Base-by-base conservation (phyloP, 768 basidiomycete genomes). In the Leccinum variicolor region DNA sequence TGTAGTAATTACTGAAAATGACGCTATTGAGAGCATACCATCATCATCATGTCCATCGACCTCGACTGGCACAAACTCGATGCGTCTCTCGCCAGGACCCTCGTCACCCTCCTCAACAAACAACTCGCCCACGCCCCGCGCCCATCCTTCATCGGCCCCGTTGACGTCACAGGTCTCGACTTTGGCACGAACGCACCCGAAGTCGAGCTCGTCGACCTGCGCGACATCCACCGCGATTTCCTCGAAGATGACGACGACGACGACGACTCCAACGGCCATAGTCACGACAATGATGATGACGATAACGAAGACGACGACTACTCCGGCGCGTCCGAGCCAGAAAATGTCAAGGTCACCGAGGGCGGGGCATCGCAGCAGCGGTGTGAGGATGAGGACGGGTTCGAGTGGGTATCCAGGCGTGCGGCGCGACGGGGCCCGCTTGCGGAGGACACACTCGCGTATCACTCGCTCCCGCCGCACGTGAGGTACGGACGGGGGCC, bases 101-200 rank as follows among this genome's bases (percentile, higher is more conserved):
- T 95, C 57, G 81, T 94, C 56, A 79, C 83, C 39, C 67, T 87
- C 49, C 86, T 99, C 66, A 94, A 97, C 75, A 76, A 77, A 57
- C 89, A 92, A 56, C 87, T 99, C 23, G 68, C 80, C 6, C 80
- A 74, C 50, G 84, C 87, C 3, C 74, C 83, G 31, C 76, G 92
- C n/a, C 97, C 96, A 0, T 93, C 93, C 10, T 98, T 95, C 72
- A 90, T 99, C 36, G 97, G 97, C 2, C 94, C 95, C 14, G 84
- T 98, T 57, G 82, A 87, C 58, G 85, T 98, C 55, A 87, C 86
- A 2, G 85, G 87, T 4, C 81, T 98, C 54, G 90, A 93, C 57
- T 95, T 99, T 73, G 97, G 97, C 31, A 84, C 87, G 0, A 76
- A 77, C 19, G 69, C 86, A 3, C 97, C 97, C 4, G 89, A 94